A percentile compares a stretch with the other conserved stretches of the same genome.
Evolutionary conservation across 2,329 filamentous ascomycete species (phyloP).

Genomic region (Domatiomyces catenatus): DNA sequence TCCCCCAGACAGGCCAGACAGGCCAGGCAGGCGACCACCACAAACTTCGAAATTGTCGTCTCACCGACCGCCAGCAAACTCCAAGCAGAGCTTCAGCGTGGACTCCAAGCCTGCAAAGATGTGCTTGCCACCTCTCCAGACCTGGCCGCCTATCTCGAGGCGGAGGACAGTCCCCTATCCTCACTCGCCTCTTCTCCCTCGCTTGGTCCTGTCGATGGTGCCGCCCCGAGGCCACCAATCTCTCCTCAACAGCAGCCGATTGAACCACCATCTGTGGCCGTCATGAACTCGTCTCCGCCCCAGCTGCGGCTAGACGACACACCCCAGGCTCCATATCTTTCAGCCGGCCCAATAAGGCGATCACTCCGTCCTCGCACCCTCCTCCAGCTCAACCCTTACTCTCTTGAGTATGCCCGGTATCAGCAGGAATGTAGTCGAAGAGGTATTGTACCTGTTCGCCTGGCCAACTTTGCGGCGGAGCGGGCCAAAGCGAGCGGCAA

Average conservation of each 20-base stretch:
- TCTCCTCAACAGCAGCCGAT: background rate
- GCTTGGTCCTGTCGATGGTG: background rate
- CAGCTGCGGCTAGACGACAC: background rate
- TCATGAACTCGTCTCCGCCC: background rate
- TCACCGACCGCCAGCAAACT: conserved; percentile 1
- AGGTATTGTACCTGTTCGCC: conserved; percentile 29
- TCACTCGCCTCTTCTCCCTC: conserved; percentile 8
- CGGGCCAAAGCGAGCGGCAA: conserved; percentile 1
- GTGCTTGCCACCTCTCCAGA: conserved; percentile 3
- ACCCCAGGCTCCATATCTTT: background rate
- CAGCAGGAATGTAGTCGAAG: conserved; percentile 25
- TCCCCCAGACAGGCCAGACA: background rate
- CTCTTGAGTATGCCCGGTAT: conserved; percentile 32
- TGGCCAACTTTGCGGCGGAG: conserved; percentile 5
- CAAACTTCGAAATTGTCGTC: background rate
- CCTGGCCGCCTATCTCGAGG: conserved; percentile 1
- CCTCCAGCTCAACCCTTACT: conserved; percentile 35
- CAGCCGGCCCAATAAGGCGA: background rate
- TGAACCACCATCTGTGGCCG: background rate
- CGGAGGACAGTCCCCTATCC: conserved; percentile 12
- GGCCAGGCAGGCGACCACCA: too few species aligned
- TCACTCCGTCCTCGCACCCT: conserved; percentile 30
- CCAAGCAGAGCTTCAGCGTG: conserved; percentile 7
- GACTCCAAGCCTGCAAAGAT: conserved; percentile 6
- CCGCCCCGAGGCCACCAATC: background rate